Percentiles rank a stretch among this genome's conserved stretches.
These are phyloP conservation scores for Mycothermus thermophilus DNA, from an alignment of 495 filamentous ascomycete genomes.

Conservation along the genomic window DNA sequence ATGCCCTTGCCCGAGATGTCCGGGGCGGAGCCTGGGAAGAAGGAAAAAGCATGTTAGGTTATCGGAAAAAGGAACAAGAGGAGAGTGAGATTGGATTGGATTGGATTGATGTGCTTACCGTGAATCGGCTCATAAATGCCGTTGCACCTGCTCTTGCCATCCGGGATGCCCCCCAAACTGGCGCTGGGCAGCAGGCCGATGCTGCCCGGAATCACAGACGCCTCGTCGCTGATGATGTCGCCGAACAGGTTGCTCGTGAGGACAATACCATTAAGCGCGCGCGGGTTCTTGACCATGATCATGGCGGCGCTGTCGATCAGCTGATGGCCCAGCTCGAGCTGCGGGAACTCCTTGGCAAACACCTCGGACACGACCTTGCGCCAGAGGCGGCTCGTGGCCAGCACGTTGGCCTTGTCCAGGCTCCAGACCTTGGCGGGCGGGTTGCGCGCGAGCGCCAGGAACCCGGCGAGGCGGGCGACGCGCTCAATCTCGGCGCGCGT, in stretches of 20 bases:
- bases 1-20: constrained; percentile 79
- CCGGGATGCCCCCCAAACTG: constrained; percentile 73
- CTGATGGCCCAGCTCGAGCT: constrained; percentile 73
- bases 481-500: constrained; percentile 78
- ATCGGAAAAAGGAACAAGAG: neutral
- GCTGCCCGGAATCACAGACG: constrained; percentile 86
- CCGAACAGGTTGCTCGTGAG: constrained; percentile 93
- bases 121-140: constrained; percentile 98
- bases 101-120: constrained; percentile 38
- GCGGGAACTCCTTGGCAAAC: constrained; percentile 75
- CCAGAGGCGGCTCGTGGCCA: constrained; percentile 84
- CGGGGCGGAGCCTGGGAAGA: constrained; percentile 43
- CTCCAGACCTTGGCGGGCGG: constrained; percentile 77
- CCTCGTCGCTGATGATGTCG: constrained; percentile 94
- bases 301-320: constrained; percentile 93
- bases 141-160: constrained; percentile 56
- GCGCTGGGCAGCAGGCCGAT: constrained; percentile 85
- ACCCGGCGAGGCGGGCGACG: constrained; percentile 67
- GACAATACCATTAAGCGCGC: constrained; percentile 80
- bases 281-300: constrained; percentile 92
- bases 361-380: constrained; percentile 74
- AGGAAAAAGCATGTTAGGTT: neutral
- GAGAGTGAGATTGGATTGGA: neutral
- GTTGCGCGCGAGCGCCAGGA: constrained; percentile 64
- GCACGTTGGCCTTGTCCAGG: constrained; percentile 94